phyloP scores from a whole-genome alignment of 352 stramenopile genomes.

The Globisporangium takayamanum region DNA sequence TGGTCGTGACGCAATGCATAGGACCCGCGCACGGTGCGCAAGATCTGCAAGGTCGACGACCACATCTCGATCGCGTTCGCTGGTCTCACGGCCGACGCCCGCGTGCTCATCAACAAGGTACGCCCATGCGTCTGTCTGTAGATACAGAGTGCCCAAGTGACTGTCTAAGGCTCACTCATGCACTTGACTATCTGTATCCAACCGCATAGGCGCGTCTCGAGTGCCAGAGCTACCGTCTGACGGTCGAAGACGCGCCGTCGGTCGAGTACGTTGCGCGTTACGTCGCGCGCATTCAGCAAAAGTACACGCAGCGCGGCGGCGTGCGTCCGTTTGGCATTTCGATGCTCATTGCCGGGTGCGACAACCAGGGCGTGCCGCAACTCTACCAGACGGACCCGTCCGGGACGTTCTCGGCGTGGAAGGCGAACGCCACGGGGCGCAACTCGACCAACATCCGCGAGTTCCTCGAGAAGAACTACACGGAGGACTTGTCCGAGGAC shows the following conservation, averaged over 20 bases:
- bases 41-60: slow-evolving; percentile 99
- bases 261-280: slow-evolving; percentile 98
- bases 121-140: slow-evolving; percentile 3
- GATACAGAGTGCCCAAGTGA: too few species aligned
- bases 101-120: slow-evolving; percentile 96
- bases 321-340: slow-evolving; percentile 98
- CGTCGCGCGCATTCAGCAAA: slow-evolving; percentile 96
- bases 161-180: too few species aligned
- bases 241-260: slow-evolving; percentile 90
- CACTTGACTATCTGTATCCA: too few species aligned
- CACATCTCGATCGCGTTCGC: slow-evolving; percentile 98
- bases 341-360: slow-evolving; percentile 95
- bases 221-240: slow-evolving; percentile 98
- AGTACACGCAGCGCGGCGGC: slow-evolving; percentile 97
- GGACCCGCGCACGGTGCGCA: slow-evolving; percentile 97
- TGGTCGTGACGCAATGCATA: slow-evolving; percentile 4
- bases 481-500: slow-evolving; percentile 88
- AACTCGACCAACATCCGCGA: slow-evolving; percentile 97
- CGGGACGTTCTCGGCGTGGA: slow-evolving; percentile 97
- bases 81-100: slow-evolving; percentile 96
- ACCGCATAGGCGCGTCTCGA: slow-evolving; percentile 83
- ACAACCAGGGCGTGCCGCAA: slow-evolving; percentile 88
- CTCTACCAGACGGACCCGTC: slow-evolving; percentile 98
- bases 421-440: slow-evolving; percentile 96
- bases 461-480: slow-evolving; percentile 99